Base-by-base conservation (phyloP, 2,329 filamentous ascomycete genomes). In the Aureobasidium leucospermi region DNA sequence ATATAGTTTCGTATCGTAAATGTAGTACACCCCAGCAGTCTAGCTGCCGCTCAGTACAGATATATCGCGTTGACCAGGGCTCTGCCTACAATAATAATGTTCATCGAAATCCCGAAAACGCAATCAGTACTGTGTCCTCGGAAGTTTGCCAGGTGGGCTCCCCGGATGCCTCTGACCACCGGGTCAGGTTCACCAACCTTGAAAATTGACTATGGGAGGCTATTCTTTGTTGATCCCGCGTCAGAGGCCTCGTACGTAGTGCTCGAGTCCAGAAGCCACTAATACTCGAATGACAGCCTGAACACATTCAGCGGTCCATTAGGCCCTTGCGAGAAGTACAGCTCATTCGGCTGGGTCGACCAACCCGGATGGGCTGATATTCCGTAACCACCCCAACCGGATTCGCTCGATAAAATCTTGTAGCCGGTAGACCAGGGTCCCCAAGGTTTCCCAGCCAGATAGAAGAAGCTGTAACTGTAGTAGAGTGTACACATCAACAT, bases 271-370 rank as follows among this genome's bases (percentile, higher is more conserved):
- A 39, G 2, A 15, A 39, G 15, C 9, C 4, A 32, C 46, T 48
- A 49, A 8, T 51, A 58, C 3, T 60, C 28, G 51, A 60, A 60
- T 10, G 51, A 49, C 11, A 60, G 41, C 43, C 49, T 58, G 39
- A 60, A 60, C 41, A 58, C 31, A 23, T 57, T 57, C 42, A 60
- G 46, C 3, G 59, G 59, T 42, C 59, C 59, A n/a, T 49, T 55
- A 9, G 51, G 59, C 1, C 59, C 51, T 13, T 56, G 59, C 13
- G 49, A 57, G 15, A 60, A 58, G 51, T 58, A 60, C 6, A 60
- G 34, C 59, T 43, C 31, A 16, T 60, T 57, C 7, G 9, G 1
- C 13, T 46, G 29, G 13, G 38, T 39, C 11, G 47, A 51, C 29
- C 43, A 60, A 28, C 36, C 11, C 15, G 49, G 49, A 49, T 60